A percentile compares a stretch with the other conserved stretches of the same genome.
Evolutionary conservation across 2,329 filamentous ascomycete species (phyloP).

Genomic region (Cordyceps pruinosa): DNA sequence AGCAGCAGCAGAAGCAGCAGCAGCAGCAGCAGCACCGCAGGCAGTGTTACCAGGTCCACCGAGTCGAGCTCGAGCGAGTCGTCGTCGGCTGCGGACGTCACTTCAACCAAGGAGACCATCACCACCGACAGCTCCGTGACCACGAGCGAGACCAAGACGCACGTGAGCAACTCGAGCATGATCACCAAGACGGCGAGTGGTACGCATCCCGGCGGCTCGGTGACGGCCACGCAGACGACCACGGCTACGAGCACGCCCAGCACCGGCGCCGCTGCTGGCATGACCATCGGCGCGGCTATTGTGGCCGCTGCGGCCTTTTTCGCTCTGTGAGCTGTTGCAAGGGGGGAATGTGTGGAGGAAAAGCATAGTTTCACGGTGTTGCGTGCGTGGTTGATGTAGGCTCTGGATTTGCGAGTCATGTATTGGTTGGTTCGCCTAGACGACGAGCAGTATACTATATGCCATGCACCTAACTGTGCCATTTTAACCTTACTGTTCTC

Average conservation of each 20-base stretch:
- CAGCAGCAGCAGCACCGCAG: too few species aligned
- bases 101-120: not conserved
- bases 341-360: too few species aligned
- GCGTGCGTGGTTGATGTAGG: too few species aligned
- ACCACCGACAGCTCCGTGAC: not conserved
- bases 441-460: too few species aligned
- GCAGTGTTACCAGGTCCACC: not conserved
- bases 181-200: not conserved
- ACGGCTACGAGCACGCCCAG: not conserved
- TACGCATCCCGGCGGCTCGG: not conserved
- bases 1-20: not conserved
- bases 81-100: not conserved
- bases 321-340: not conserved
- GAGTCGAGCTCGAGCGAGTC: not conserved
- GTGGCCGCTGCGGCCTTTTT: not conserved
- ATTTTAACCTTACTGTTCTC: too few species aligned
- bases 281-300: not conserved
- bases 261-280: not conserved
- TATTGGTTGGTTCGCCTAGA: too few species aligned
- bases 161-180: not conserved
- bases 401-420: too few species aligned
- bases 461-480: too few species aligned
- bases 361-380: too few species aligned
- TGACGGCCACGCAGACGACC: not conserved
- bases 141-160: not conserved